A percentile compares a stretch with the other conserved stretches of the same genome.
Evolutionary conservation across 2,329 filamentous ascomycete genomes (phyloP).

Genomic region (Aspergillus fijiensis): DNA sequence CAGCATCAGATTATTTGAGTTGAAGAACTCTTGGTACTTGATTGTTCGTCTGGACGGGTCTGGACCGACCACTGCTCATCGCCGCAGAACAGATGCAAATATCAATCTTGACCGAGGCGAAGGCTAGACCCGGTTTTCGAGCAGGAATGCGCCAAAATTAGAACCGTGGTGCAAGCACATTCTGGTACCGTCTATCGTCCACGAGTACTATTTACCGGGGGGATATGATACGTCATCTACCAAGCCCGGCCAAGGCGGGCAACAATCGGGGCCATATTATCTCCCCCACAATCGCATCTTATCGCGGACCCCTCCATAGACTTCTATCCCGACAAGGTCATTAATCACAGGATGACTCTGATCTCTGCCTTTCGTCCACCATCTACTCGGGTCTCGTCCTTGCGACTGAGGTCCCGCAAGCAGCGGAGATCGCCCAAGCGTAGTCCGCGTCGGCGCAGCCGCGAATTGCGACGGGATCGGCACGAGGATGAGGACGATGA

Average conservation of each 20-base stretch:
- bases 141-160: neutral
- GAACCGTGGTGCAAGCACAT: neutral
- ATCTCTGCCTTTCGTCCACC: constrained; percentile 38
- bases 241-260: constrained; percentile 5
- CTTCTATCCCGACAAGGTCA: neutral
- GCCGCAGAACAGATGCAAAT: neutral
- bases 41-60: too few relatives aligned
- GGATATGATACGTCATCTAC: constrained; percentile 9
- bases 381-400: constrained; percentile 29
- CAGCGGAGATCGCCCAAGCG: constrained; percentile 18
- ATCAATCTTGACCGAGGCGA: too few relatives aligned
- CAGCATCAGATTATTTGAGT: too few relatives aligned
- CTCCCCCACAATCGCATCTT: neutral
- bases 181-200: neutral
- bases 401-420: constrained; percentile 26
- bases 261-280: neutral
- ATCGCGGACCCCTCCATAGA: neutral
- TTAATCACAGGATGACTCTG: constrained; percentile 24
- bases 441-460: neutral
- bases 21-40: too few relatives aligned
- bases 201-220: neutral
- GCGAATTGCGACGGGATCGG: constrained; percentile 1
- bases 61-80: neutral
- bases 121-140: too few relatives aligned
- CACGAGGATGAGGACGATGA: constrained; percentile 15